Evolutionary conservation across 1,284 basidiomycete species (phyloP), one percentile per base, ranked within the genome.

Genomic region (Rhodofomes roseus): DNA sequence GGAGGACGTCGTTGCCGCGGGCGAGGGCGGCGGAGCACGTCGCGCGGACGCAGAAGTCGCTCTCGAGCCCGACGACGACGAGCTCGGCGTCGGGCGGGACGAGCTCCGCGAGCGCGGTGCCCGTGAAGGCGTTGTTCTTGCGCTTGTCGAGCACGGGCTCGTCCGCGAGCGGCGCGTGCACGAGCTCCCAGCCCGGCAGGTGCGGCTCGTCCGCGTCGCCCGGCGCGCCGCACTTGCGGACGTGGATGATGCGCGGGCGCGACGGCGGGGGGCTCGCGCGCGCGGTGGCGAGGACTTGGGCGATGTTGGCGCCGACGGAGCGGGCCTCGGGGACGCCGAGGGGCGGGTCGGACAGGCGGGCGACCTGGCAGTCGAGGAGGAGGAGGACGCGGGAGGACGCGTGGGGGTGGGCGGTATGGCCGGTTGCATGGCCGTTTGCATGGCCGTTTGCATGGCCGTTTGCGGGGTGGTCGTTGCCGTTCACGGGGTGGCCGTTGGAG

Each of bases 61-160:
- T 86, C 71, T 85, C 81, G 68, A 86, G 78, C 5, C 87, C 87
- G n/a, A 81, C 81, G 55, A 89, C 78, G 60, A 89, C 77, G 59
- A 89, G 76, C 74, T 86, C 82, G 11, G 83, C 84, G 37, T 81
- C 77, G 4, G 66, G 59, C 0, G 79, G 74, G 48, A 89, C 73
- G 46, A 84, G 69, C 7, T 79, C 75, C 6, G 69, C 78, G 12
- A 89, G 75, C 11, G 58, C 62, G 36, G 86, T 87, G 31, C 82
- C 84, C 0, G 79, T 74, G 63, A 89, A 89, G 23, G 86, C 86
- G 67, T 87, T 89, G 74, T 85, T 87, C 74, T 87, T 87, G 61
- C 73, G 73, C 74, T 88, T 89, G 74, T 89, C 85, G 57, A 89
- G 65, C 57, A 87, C 74, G 55, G 71, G 69, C 70, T 88, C 86